Conservation (phyloP, 306 rosid species). For the Quercus parvula region DNA sequence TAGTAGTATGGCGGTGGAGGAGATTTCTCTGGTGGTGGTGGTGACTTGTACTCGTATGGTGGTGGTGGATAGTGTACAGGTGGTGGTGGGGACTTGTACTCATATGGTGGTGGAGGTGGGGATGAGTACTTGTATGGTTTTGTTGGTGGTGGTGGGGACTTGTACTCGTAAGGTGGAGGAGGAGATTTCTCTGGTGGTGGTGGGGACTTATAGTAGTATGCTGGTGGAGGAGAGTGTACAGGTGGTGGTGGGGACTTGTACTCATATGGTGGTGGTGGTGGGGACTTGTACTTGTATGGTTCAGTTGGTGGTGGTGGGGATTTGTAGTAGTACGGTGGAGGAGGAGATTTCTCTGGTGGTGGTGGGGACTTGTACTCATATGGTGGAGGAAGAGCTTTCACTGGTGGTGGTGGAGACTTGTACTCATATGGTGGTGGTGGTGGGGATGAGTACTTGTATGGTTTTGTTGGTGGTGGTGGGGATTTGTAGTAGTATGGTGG, state of each 20-base stretch:
- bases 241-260: constrained; percentile 4
- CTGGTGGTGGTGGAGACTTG: no score
- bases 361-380: background rate
- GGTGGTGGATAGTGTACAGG: constrained; percentile 1
- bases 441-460: background rate
- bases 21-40: constrained; percentile 14
- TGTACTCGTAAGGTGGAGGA: constrained; percentile 15
- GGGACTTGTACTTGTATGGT: background rate
- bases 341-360: background rate
- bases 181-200: constrained; percentile 10
- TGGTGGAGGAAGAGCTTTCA: background rate
- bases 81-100: constrained; percentile 34
- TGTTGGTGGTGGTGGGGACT: constrained; percentile 17
- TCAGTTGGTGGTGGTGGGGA: background rate
- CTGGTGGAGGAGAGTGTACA: background rate
- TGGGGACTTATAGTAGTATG: background rate
- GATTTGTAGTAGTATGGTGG: constrained; percentile 11
- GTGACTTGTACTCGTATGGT: constrained; percentile 15
- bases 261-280: constrained; percentile 8
- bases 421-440: background rate
- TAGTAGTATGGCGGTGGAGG: background rate
- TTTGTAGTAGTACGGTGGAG: no score
- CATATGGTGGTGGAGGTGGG: constrained; percentile 1
- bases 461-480: constrained; percentile 24
- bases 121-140: no score